Conservation (phyloP, 2,329 filamentous ascomycete genomes). For the Pseudodiploospora longispora region DNA sequence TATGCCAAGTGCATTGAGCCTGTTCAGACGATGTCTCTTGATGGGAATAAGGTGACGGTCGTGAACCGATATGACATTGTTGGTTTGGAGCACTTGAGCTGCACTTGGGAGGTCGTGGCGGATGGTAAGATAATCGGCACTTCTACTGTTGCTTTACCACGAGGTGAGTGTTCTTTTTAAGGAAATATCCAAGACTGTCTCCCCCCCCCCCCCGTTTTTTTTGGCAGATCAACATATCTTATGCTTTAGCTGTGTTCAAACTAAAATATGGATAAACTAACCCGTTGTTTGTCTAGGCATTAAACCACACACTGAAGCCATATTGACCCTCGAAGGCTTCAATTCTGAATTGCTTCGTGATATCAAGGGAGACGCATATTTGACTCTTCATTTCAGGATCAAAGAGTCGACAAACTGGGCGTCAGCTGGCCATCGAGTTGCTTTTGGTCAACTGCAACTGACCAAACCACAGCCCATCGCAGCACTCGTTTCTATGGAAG, state of each 20-base stretch:
- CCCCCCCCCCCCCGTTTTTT: background rate
- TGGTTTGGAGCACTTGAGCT: conserved; percentile 40
- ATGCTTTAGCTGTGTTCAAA: too few relatives aligned
- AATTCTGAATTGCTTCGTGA: conserved; percentile 16
- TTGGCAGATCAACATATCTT: too few relatives aligned
- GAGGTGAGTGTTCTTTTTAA: conserved; percentile 19
- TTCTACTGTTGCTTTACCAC: conserved; percentile 32
- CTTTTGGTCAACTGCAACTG: conserved; percentile 40
- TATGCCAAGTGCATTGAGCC: conserved; percentile 53
- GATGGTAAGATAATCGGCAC: conserved; percentile 27
- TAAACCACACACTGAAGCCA: conserved; percentile 33
- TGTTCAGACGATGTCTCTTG: conserved; percentile 39
- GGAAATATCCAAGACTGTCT: background rate
- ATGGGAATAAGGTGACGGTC: conserved; percentile 35
- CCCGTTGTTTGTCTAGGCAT: conserved; percentile 21
- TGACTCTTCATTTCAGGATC: conserved; percentile 40
- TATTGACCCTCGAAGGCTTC: conserved; percentile 24
- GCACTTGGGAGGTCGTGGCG: conserved; percentile 33
- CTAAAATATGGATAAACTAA: background rate
- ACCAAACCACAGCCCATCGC: conserved; percentile 22
- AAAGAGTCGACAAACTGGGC: conserved; percentile 42
- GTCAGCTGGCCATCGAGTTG: conserved; percentile 40
- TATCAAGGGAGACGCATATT: conserved; percentile 32
- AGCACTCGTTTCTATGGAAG: conserved; percentile 10
- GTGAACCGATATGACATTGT: conserved; percentile 49